phyloP scores from a whole-genome alignment of 1,139 yeast genomes.

The Suhomyces panamericanus region DNA sequence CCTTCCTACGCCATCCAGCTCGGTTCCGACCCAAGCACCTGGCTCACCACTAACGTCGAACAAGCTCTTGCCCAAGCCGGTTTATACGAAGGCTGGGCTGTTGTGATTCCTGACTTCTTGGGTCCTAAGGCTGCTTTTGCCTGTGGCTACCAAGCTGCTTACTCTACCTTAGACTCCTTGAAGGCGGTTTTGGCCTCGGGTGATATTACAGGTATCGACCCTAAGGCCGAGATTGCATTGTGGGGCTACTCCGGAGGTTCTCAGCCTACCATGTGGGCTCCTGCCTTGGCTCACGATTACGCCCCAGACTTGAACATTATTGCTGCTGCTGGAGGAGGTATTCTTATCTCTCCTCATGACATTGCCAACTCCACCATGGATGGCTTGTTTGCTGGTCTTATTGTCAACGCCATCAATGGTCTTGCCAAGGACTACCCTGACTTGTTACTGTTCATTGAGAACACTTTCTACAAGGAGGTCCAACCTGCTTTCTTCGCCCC shows the following conservation, averaged over 20 bases:
- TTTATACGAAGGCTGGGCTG: conserved; percentile 33
- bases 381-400: conserved; percentile 27
- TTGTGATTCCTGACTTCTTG: conserved; percentile 36
- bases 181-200: conserved; percentile 26
- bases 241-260: conserved; percentile 45
- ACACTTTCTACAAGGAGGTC: background rate
- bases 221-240: conserved; percentile 26
- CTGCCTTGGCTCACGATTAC: conserved; percentile 32
- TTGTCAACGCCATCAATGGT: conserved; percentile 29
- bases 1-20: conserved; percentile 32
- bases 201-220: conserved; percentile 25
- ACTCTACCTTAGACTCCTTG: conserved; percentile 29
- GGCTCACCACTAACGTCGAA: conserved; percentile 10
- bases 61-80: conserved; percentile 12
- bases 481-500: background rate
- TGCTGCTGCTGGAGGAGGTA: conserved; percentile 37
- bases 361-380: conserved; percentile 26
- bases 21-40: conserved; percentile 19
- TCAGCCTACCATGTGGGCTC: conserved; percentile 39
- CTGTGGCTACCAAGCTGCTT: conserved; percentile 32
- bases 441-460: conserved; percentile 6
- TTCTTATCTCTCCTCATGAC: conserved; percentile 27
- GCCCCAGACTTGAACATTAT: conserved; percentile 34
- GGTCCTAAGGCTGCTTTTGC: conserved; percentile 32
- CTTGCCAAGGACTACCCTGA: conserved; percentile 30